phyloP scores from a whole-genome alignment of 805 yeast genomes.

The Starmerella sirachaensis region DNA sequence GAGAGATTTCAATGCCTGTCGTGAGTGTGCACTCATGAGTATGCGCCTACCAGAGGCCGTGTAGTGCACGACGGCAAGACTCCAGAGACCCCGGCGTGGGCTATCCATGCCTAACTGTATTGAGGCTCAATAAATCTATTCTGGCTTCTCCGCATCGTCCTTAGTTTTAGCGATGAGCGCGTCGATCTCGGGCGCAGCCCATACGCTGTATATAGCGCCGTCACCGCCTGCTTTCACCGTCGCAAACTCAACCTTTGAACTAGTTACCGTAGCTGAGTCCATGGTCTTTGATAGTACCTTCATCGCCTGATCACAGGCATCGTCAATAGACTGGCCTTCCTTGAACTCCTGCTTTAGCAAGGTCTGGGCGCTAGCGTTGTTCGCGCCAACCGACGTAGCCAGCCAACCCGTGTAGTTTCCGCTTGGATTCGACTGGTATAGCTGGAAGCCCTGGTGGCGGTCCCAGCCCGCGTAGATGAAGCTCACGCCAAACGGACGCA shows the following conservation, averaged over 20 bases:
- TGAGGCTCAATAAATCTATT: too few relatives aligned
- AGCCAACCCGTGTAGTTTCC: constrained; percentile 99
- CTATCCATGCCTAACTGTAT: too few relatives aligned
- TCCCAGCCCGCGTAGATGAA: constrained; percentile 94
- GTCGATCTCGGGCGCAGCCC: constrained; percentile 71
- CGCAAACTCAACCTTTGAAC: constrained; percentile 87
- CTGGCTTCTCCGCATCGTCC: too few relatives aligned
- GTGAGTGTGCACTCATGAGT: too few relatives aligned
- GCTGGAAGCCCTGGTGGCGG: constrained; percentile 76
- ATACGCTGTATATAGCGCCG: constrained; percentile 54
- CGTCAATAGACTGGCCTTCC: constrained; percentile 53
- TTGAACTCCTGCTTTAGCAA: constrained; percentile 88
- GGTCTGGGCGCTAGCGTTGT: constrained; percentile 92
- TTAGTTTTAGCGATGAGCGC: constrained; percentile 56
- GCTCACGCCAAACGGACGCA: constrained; percentile 96
- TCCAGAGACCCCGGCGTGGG: too few relatives aligned
- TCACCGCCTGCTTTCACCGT: constrained; percentile 34
- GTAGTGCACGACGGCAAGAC: too few relatives aligned
- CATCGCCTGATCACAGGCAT: constrained; percentile 77
- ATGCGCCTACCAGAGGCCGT: too few relatives aligned
- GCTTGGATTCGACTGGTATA: constrained; percentile 90
- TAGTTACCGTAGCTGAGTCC: constrained; percentile 71
- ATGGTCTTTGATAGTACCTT: constrained; percentile 89
- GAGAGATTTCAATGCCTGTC: too few relatives aligned
- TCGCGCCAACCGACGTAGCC: constrained; percentile 94